Conservation (phyloP, 108 stramenopile genomes). For the Nannochloropsis salina region DNA sequence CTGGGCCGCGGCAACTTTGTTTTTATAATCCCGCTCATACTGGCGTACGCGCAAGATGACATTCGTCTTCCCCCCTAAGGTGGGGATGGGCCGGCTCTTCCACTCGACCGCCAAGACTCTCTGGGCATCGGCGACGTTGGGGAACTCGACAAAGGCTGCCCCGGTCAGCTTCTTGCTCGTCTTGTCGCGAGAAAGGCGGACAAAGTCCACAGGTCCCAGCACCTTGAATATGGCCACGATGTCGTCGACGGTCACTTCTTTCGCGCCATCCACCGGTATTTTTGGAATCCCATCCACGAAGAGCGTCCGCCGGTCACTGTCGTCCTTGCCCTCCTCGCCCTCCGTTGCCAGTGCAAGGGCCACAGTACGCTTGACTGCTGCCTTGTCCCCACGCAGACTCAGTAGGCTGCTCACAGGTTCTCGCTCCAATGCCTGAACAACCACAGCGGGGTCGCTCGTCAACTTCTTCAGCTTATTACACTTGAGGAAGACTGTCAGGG, state of each 20-base stretch:
- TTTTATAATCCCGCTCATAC: background rate
- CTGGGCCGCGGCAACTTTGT: background rate
- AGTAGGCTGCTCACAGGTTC: background rate
- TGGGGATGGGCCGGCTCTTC: background rate
- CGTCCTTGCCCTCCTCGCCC: conserved; percentile 9
- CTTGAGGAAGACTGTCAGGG: background rate
- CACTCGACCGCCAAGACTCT: conserved; percentile 18
- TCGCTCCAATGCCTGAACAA: conserved; percentile 8
- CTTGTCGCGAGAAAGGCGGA: background rate
- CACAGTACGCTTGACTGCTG: conserved; percentile 21
- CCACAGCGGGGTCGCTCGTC: background rate
- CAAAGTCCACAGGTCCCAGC: conserved; percentile 4
- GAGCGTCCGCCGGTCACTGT: conserved; percentile 20
- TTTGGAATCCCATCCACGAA: conserved; percentile 14
- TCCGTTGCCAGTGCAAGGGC: background rate
- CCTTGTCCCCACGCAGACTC: conserved; percentile 2
- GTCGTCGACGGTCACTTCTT: background rate
- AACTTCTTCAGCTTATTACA: background rate
- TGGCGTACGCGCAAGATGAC: conserved; percentile 11
- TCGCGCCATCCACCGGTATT: background rate
- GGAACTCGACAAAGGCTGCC: conserved; percentile 27
- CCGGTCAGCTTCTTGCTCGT: conserved; percentile 26
- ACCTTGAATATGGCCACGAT: background rate
- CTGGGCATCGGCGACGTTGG: background rate
- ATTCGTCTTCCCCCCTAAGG: conserved; percentile 10